Evolutionary conservation across 2,329 filamentous ascomycete genomes (phyloP), one percentile per base, ranked within the genome.

Genomic region (Geosmithia flava): DNA sequence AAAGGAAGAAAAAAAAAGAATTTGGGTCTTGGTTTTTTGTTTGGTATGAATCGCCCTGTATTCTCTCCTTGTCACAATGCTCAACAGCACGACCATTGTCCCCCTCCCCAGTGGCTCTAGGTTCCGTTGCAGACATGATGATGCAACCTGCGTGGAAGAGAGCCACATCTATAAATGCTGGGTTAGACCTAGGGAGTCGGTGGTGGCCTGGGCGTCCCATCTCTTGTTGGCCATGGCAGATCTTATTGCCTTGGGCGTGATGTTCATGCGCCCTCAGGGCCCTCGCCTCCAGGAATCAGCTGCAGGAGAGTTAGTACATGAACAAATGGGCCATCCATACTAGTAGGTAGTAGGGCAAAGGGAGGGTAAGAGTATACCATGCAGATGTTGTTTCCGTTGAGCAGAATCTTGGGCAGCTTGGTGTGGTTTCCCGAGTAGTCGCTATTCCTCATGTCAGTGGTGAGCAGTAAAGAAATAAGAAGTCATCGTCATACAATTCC

Each of bases 301-400:
- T 89, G n/a, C 4, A 53, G 5, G 44, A 6, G 15, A 27, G 27
- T 48, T 16, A 48, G 40, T 17, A 42, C 43, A 30, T 17, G 10
- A 7, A 7, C 1, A 41, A 58, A 19, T 61, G 23, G 4, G 23
- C 23, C 23, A n/a, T 51, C 8, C 39, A 30, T 11, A 13, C 7
- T n/a, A n/a, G 15, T 33, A 41, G 16, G n/a, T 6, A 33, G 45
- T 37, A 37, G 6, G 33, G 11, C 19, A 27, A 11, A 5, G 10
- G 7, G 13, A 2, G 8, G 3, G 29, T 1, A 13, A n/a, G 16
- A 56, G 23, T 74, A 49, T 76, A 95, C 93, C 93, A 98, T 98
- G 85, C 91, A 97, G 54, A 98, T 88, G 61, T 97, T 97, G 71
- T 98, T 98, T 49, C 93, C 93, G 60, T 98, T 98, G 40, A 98